Evolutionary conservation across 345 rosid species (phyloP), one percentile per base, ranked within the genome.

Genomic region (Orychophragmus violaceus): DNA sequence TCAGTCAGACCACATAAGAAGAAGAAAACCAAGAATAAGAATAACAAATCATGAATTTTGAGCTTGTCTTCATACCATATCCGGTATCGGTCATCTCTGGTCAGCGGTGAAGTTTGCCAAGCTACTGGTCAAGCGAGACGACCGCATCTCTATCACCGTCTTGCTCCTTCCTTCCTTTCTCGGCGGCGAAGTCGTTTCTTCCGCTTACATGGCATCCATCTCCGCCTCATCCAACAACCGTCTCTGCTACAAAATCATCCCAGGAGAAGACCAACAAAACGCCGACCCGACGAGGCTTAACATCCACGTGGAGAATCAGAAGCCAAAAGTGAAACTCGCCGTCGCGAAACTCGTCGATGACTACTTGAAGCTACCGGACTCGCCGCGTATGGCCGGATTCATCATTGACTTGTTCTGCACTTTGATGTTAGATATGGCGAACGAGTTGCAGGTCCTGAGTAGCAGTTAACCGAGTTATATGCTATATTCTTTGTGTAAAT

Each of bases 381-480:
- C 48, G 1, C 48, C 82, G 2, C 51, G n/a, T 5, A 57, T 86
- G 0, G 86, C 76, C 0, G 85, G 85, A 13, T 54, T 86, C 55
- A 73, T 84, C 14, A 16, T 82, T 1, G 89, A 80, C 71, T 64
- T 87, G 85, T 80, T 79, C 25, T 85, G 82, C 61, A 77, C 76
- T 0, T 6, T 74, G 7, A 70, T 80, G 80, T 70, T 79, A 1
- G 85, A 83, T 3, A 72, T 85, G 0, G 86, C 87, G 0, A 56
- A 72, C 29, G 84, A 85, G 41, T 49, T 83, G 14, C 61, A 70
- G 0, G 70, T 78, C 12, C 84, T 90, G 2, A 72, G 70, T 41
- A n/a, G n/a, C n/a, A n/a, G n/a, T n/a, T n/a, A n/a, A n/a, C n/a
- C n/a, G n/a, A n/a, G n/a, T n/a, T n/a, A n/a, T n/a, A n/a, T n/a